These are phyloP conservation scores for Wickerhamomyces alni DNA, from an alignment of 805 yeast species.

Conservation along the genomic window DNA sequence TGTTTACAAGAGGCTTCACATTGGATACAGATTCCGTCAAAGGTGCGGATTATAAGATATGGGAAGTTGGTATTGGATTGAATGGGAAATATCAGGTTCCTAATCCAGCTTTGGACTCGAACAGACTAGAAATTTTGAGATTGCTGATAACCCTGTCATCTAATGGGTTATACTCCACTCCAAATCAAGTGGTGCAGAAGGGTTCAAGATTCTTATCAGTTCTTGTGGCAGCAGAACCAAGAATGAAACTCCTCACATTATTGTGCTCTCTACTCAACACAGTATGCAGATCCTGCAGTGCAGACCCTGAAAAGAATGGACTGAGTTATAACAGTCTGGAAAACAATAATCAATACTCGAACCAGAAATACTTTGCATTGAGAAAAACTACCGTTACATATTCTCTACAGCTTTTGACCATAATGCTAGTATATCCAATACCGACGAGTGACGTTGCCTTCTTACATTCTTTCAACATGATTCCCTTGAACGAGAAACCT, in stretches of 20 bases:
- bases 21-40: slow-evolving; percentile 23
- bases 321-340: slow-evolving; percentile 28
- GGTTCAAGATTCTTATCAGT: slow-evolving; percentile 62
- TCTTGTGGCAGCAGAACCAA: slow-evolving; percentile 45
- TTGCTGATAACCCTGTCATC: slow-evolving; percentile 58
- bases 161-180: slow-evolving; percentile 46
- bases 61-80: slow-evolving; percentile 79
- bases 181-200: slow-evolving; percentile 33
- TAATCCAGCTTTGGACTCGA: slow-evolving; percentile 44
- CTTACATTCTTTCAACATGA: slow-evolving; percentile 27
- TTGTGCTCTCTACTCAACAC: slow-evolving; percentile 69
- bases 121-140: slow-evolving; percentile 62
- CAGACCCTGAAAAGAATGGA: slow-evolving; percentile 37
- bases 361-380: slow-evolving; percentile 24
- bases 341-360: slow-evolving; percentile 19
- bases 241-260: slow-evolving; percentile 40
- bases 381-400: slow-evolving; percentile 45
- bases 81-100: slow-evolving; percentile 27
- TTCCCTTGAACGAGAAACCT: slow-evolving; percentile 26
- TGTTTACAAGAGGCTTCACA: slow-evolving; percentile 56
- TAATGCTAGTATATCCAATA: slow-evolving; percentile 57
- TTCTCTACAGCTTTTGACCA: slow-evolving; percentile 55
- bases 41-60: slow-evolving; percentile 38
- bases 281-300: slow-evolving; percentile 43
- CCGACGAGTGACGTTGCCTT: slow-evolving; percentile 41